These are phyloP conservation scores for Talaromyces nanjingensis DNA, from an alignment of 495 filamentous ascomycete species.

Conservation along the genomic window DNA sequence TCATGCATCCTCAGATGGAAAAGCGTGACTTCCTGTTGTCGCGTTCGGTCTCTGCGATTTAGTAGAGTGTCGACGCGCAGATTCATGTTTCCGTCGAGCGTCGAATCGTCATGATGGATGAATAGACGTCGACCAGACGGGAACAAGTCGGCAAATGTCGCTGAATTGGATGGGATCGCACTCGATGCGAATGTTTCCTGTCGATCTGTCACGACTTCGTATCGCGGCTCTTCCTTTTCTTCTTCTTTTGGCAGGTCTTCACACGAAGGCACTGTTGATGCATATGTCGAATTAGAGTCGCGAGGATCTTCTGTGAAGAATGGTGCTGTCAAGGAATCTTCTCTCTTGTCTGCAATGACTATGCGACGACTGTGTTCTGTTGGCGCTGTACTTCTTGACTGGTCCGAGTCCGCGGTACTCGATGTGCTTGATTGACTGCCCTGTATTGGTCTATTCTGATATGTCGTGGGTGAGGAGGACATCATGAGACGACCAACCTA, in stretches of 20 bases:
- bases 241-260: slow-evolving; percentile 52
- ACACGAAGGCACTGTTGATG: slow-evolving; percentile 61
- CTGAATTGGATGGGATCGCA: slow-evolving; percentile 67
- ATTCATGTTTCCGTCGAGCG: slow-evolving; percentile 95
- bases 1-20: slow-evolving; percentile 97
- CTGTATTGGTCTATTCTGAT: slow-evolving; percentile 19
- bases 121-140: slow-evolving; percentile 72
- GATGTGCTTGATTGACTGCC: slow-evolving; percentile 44
- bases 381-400: slow-evolving; percentile 60
- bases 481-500: not conserved
- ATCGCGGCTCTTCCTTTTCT: slow-evolving; percentile 24
- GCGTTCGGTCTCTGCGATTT: slow-evolving; percentile 41
- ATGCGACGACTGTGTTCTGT: slow-evolving; percentile 54
- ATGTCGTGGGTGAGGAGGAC: slow-evolving; percentile 10
- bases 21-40: slow-evolving; percentile 61
- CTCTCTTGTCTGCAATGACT: slow-evolving; percentile 38
- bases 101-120: slow-evolving; percentile 88
- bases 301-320: slow-evolving; percentile 43
- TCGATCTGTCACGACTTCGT: slow-evolving; percentile 54
- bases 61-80: slow-evolving; percentile 80
- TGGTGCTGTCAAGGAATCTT: slow-evolving; percentile 22
- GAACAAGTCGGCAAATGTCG: slow-evolving; percentile 81
- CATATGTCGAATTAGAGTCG: slow-evolving; percentile 71
- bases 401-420: slow-evolving; percentile 55
- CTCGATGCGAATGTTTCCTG: slow-evolving; percentile 54